Conservation (phyloP, 192 early-diverging fungal species). For the Allomyces macrogynus region DNA sequence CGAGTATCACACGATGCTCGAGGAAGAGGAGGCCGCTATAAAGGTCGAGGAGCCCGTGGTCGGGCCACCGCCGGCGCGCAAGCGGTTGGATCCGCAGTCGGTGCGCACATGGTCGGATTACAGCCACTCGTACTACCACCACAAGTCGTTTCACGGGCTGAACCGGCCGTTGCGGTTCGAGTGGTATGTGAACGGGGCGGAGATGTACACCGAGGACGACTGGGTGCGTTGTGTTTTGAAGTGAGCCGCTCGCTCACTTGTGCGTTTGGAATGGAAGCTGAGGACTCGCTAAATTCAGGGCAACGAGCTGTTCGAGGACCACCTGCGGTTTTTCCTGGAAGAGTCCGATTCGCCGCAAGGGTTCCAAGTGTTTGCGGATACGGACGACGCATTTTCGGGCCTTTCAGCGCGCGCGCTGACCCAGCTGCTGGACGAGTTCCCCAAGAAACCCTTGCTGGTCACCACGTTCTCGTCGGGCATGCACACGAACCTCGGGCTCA, state of each 20-base stretch:
- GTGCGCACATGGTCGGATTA: not conserved
- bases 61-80: not conserved
- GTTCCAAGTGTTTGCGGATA: not conserved
- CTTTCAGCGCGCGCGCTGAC: not conserved
- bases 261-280: too few species aligned
- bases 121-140: not conserved
- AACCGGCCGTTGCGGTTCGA: not conserved
- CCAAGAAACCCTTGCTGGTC: not conserved
- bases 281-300: too few species aligned
- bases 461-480: not conserved
- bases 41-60: not conserved
- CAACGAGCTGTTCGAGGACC: not conserved
- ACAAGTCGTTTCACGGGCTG: not conserved
- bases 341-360: not conserved
- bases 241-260: too few species aligned
- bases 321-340: not conserved
- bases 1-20: not conserved
- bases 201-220: not conserved
- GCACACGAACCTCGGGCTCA: not conserved
- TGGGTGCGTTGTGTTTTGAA: not conserved
- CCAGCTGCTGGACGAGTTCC: not conserved
- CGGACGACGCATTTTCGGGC: not conserved
- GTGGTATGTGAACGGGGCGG: not conserved
- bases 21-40: too few species aligned
- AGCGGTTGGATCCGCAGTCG: not conserved